Evolutionary conservation across 352 stramenopile genomes (phyloP).

Genomic region (Phytophthora hibernalis): DNA sequence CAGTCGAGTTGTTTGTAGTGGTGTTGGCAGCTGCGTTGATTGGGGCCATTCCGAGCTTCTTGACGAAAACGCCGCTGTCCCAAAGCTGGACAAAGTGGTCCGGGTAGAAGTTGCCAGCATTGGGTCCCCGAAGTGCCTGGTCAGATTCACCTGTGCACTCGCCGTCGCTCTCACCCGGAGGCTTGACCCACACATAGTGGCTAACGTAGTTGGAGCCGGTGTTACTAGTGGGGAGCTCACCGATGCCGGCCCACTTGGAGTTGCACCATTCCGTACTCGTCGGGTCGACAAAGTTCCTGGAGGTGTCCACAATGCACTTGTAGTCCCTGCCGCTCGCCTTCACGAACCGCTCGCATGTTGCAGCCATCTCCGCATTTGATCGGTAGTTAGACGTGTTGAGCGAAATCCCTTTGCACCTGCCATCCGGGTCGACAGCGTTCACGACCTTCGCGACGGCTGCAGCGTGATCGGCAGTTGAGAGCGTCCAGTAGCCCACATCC

Average conservation of each 20-base stretch:
- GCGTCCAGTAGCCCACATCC: conserved; percentile 67
- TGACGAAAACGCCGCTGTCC: conserved; percentile 59
- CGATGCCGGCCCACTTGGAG: conserved; percentile 42
- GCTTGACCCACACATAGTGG: conserved; percentile 56
- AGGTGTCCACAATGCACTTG: conserved; percentile 56
- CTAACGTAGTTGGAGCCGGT: conserved; percentile 44
- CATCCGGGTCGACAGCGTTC: conserved; percentile 28
- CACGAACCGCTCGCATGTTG: conserved; percentile 39
- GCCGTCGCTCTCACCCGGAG: conserved; percentile 56
- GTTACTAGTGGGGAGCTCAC: conserved; percentile 37
- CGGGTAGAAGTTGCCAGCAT: conserved; percentile 56
- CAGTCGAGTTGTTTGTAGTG: conserved; percentile 16
- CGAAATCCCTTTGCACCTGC: conserved; percentile 51
- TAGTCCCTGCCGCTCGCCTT: conserved; percentile 36
- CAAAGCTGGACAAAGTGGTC: conserved; percentile 61
- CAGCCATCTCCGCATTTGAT: conserved; percentile 42
- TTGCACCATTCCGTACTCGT: conserved; percentile 56
- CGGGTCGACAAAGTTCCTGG: conserved; percentile 38
- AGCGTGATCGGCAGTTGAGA: conserved; percentile 34
- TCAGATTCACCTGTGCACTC: conserved; percentile 37
- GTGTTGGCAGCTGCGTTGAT: conserved; percentile 20
- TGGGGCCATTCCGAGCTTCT: conserved; percentile 30
- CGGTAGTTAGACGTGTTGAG: conserved; percentile 69
- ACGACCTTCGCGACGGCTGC: conserved; percentile 43
- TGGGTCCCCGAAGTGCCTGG: conserved; percentile 45